Percentiles rank a stretch among this genome's conserved stretches.
These are phyloP conservation scores for Luffa aegyptiaca DNA, from an alignment of 306 rosid species.

Conservation along the genomic window DNA sequence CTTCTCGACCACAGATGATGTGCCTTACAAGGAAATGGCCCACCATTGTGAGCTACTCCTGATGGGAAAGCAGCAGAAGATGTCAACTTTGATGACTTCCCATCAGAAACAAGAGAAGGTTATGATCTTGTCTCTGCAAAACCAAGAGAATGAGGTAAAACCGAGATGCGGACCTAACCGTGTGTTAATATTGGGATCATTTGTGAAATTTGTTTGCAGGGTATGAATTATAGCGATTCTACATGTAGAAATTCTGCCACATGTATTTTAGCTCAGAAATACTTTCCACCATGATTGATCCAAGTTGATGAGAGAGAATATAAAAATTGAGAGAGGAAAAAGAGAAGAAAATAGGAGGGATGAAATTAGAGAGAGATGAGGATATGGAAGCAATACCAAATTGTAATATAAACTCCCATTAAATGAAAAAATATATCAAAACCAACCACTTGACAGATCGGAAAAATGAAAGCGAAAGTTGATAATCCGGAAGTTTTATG, in stretches of 20 bases:
- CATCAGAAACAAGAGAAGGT: conserved; percentile 32
- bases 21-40: conserved; percentile 76
- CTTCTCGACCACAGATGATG: conserved; percentile 30
- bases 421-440: neutral
- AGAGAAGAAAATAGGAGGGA: neutral
- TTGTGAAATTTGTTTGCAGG: neutral
- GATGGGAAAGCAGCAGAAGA: conserved; percentile 60
- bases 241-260: neutral
- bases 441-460: neutral
- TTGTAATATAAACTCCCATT: neutral
- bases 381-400: neutral
- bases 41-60: conserved; percentile 66
- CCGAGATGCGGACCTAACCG: neutral
- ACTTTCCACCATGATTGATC: neutral
- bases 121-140: conserved; percentile 15
- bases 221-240: neutral
- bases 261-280: neutral
- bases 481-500: neutral
- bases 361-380: neutral
- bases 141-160: conserved; percentile 25
- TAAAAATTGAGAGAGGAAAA: neutral
- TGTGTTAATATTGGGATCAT: conserved; percentile 5
- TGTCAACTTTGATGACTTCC: conserved; percentile 58
- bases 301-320: neutral
- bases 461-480: neutral